Percentiles rank a stretch among this genome's conserved stretches.
phyloP scores from a whole-genome alignment of 495 filamentous ascomycete species.

The Xylaria nigripes region DNA sequence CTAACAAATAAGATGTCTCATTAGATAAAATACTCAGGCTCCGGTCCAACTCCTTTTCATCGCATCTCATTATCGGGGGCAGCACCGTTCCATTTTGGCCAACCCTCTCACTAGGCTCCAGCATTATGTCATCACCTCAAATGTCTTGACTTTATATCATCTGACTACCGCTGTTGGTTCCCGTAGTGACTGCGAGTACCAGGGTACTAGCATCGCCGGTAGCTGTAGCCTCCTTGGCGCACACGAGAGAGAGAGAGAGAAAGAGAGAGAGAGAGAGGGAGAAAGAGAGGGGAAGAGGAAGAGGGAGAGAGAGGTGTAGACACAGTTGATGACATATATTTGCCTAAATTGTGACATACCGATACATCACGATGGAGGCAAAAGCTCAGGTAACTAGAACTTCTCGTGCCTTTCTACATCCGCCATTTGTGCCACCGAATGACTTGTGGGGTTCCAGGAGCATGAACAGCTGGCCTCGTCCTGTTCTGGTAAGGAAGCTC shows the following conservation, averaged over 20 bases:
- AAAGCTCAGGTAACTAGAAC: conserved; percentile 34
- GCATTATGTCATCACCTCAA: background rate
- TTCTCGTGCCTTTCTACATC: background rate
- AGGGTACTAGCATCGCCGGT: background rate
- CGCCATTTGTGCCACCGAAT: conserved; percentile 16
- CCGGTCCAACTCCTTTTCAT: background rate
- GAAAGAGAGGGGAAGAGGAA: no score
- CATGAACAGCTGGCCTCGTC: conserved; percentile 49
- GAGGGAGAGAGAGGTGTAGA: no score
- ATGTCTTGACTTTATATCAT: conserved; percentile 1
- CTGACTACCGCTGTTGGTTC: background rate
- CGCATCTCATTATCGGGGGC: background rate
- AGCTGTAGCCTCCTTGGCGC: background rate
- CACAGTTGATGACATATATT: background rate
- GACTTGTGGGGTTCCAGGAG: conserved; percentile 40
- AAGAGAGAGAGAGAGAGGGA: no score
- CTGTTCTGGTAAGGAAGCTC: conserved; percentile 54
- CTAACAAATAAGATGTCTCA: background rate
- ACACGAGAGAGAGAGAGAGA: background rate
- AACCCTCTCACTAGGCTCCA: background rate
- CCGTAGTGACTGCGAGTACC: conserved; percentile 4
- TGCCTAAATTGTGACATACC: background rate
- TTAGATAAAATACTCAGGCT: background rate
- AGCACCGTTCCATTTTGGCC: background rate
- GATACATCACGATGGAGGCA: conserved; percentile 30